phyloP scores from a whole-genome alignment of 495 filamentous ascomycete genomes.

The Neurospora sp. region DNA sequence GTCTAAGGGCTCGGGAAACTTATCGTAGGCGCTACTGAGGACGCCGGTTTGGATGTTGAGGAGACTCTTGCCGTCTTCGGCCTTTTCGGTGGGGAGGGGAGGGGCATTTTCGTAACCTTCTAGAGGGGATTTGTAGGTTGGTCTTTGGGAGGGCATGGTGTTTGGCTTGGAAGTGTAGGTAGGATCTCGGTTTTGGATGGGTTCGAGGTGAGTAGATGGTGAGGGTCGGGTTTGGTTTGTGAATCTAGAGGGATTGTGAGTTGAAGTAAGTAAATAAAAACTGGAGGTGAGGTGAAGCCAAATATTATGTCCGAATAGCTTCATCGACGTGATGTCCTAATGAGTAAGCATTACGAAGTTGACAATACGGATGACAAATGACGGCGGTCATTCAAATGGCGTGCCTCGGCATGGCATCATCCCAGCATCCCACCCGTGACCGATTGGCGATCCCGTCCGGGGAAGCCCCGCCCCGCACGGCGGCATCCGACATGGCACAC shows the following conservation, averaged over 20 bases:
- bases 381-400: neutral
- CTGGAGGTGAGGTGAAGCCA: neutral
- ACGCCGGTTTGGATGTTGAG: constrained; percentile 47
- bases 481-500: neutral
- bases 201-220: neutral
- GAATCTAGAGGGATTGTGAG: neutral
- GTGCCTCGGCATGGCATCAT: neutral
- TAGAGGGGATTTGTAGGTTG: constrained; percentile 54
- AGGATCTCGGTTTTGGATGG: neutral
- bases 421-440: neutral
- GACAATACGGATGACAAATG: neutral
- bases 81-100: constrained; percentile 50
- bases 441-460: neutral
- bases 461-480: neutral
- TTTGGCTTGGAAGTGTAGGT: neutral
- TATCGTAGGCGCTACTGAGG: constrained; percentile 53
- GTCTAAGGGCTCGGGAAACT: constrained; percentile 52
- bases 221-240: neutral
- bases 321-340: neutral
- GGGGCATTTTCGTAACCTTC: constrained; percentile 53
- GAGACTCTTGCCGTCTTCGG: constrained; percentile 57
- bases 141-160: constrained; percentile 14
- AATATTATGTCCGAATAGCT: neutral
- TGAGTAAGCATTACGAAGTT: neutral
- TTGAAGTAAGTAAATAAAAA: neutral